Conservation (phyloP, 2,329 filamentous ascomycete genomes). For the Curvularia sp. region DNA sequence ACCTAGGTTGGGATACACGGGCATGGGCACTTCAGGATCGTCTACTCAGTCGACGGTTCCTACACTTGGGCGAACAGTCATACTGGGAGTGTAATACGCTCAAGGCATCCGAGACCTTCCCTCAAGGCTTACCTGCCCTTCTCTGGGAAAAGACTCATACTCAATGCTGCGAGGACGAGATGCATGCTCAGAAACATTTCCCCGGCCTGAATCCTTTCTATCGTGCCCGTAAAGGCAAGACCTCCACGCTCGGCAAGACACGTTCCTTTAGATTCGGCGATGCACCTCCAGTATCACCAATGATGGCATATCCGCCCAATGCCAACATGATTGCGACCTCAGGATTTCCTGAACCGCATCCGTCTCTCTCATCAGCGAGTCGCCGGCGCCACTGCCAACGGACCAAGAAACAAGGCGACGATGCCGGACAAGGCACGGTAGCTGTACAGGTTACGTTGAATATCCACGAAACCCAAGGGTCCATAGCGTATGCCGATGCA, state of each 20-base stretch:
- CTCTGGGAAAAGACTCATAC: slow-evolving; percentile 50
- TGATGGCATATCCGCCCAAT: not conserved
- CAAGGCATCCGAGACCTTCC: slow-evolving; percentile 49
- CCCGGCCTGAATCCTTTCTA: not conserved
- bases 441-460: slow-evolving; percentile 19
- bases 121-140: slow-evolving; percentile 43
- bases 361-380: slow-evolving; percentile 1
- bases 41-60: slow-evolving; percentile 44
- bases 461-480: not conserved
- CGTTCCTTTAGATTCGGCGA: not conserved
- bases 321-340: not conserved
- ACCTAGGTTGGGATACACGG: slow-evolving; percentile 47
- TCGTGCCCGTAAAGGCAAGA: not conserved
- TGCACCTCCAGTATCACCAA: not conserved
- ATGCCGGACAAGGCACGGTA: slow-evolving; percentile 23
- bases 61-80: slow-evolving; percentile 46
- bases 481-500: not conserved
- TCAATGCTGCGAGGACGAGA: slow-evolving; percentile 11
- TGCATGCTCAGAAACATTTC: not conserved
- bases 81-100: slow-evolving; percentile 51
- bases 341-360: not conserved
- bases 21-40: slow-evolving; percentile 49
- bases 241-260: not conserved
- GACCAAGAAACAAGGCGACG: slow-evolving; percentile 34
- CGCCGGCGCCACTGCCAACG: slow-evolving; percentile 31